Evolutionary conservation across 768 basidiomycete species (phyloP).

Genomic region (Cystobasidium tubakii): DNA sequence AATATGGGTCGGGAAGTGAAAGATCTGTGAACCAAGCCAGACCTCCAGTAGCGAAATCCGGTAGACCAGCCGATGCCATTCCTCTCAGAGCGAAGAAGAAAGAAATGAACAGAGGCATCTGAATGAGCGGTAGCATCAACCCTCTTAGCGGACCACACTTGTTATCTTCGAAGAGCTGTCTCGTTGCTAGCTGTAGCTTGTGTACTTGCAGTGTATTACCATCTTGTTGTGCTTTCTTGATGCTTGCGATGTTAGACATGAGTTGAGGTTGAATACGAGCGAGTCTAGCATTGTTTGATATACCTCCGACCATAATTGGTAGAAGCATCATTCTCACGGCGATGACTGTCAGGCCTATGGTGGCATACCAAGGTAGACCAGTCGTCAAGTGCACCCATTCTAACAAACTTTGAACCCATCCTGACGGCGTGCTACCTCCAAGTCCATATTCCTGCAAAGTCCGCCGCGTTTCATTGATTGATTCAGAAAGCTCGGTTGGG

Average conservation of each 20-base stretch:
- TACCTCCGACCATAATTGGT: slow-evolving; percentile 58
- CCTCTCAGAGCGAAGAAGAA: slow-evolving; percentile 74
- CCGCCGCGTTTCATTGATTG: slow-evolving; percentile 15
- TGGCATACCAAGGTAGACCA: slow-evolving; percentile 76
- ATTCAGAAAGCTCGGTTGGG: slow-evolving; percentile 18
- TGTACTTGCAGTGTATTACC: slow-evolving; percentile 53
- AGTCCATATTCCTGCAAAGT: slow-evolving; percentile 39
- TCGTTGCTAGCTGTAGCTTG: slow-evolving; percentile 54
- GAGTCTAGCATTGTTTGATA: slow-evolving; percentile 60
- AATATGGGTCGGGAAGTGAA: slow-evolving; percentile 69
- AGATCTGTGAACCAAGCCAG: slow-evolving; percentile 68
- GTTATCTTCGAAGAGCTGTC: slow-evolving; percentile 59
- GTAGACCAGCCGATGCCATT: slow-evolving; percentile 66
- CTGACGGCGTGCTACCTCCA: slow-evolving; percentile 41
- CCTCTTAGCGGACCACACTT: slow-evolving; percentile 61
- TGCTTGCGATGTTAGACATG: slow-evolving; percentile 56
- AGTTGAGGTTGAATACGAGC: slow-evolving; percentile 60
- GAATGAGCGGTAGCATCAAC: slow-evolving; percentile 60
- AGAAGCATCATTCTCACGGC: slow-evolving; percentile 61
- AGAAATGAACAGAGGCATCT: slow-evolving; percentile 69
- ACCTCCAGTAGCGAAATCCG: slow-evolving; percentile 71
- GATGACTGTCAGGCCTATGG: slow-evolving; percentile 63
- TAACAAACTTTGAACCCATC: slow-evolving; percentile 49
- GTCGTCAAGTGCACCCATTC: slow-evolving; percentile 37
- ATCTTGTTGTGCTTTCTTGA: slow-evolving; percentile 52